A percentile compares a stretch with the other conserved stretches of the same genome.
phyloP scores from a whole-genome alignment of 495 filamentous ascomycete species.

The Annulohypoxylon maeteangense region DNA sequence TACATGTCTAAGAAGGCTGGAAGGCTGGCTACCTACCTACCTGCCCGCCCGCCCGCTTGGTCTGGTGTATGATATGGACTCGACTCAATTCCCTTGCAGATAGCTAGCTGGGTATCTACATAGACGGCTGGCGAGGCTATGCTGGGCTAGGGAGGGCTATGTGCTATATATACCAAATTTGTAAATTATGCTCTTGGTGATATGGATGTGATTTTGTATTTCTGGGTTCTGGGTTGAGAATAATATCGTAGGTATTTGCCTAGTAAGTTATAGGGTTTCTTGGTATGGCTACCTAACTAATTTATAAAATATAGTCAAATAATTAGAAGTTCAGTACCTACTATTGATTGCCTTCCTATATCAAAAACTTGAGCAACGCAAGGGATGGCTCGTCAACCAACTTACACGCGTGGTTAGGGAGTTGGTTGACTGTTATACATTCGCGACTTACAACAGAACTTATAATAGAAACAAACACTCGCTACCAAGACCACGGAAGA shows the following conservation, averaged over 20 bases:
- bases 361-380: background rate
- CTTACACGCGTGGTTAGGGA: background rate
- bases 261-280: background rate
- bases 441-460: background rate
- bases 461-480: slow-evolving; percentile 13
- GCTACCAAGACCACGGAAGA: background rate
- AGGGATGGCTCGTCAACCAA: background rate
- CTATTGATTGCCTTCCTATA: background rate
- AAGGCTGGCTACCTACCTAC: background rate
- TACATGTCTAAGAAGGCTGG: background rate
- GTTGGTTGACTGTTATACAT: slow-evolving; percentile 4
- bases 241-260: background rate
- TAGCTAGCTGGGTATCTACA: slow-evolving; percentile 1
- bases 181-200: slow-evolving; percentile 14
- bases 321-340: background rate
- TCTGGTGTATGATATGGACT: slow-evolving; percentile 44
- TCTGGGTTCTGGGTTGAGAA: background rate
- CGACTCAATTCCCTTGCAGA: slow-evolving; percentile 18
- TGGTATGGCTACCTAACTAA: background rate
- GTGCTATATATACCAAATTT: slow-evolving; percentile 40
- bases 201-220: background rate
- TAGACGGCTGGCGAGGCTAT: background rate
- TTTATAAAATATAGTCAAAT: background rate
- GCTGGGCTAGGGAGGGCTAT: slow-evolving; percentile 19
- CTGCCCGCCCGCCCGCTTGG: background rate